Percentiles rank a stretch among this genome's conserved stretches.
Conservation (phyloP, 306 rosid species). For the cucumber (Cucumis sativus) region Cucumber_9930_V3 NC_026660.2:24953001-24953500, state of each 20-base stretch:
- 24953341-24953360: neutral
- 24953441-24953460: too few species aligned
- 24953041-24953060: conserved; percentile 69
- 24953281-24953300: neutral
- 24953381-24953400: too few species aligned
- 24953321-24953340: neutral
- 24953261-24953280: neutral
- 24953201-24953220: neutral
- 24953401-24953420: too few species aligned
- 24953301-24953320: neutral
- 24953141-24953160: conserved; percentile 10
- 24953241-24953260: neutral
- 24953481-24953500: neutral
- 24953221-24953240: neutral
- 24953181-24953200: neutral
- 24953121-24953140: conserved; percentile 9
- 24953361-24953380: neutral
- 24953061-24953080: conserved; percentile 83
- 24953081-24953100: conserved; percentile 46
- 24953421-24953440: too few species aligned
- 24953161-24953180: neutral
- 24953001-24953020: conserved; percentile 74
- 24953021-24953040: conserved; percentile 73
- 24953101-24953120: conserved; percentile 19
- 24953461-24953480: too few species aligned